phyloP scores from a whole-genome alignment of 139 green algal genomes.

The Chlorella sp. region DNA sequence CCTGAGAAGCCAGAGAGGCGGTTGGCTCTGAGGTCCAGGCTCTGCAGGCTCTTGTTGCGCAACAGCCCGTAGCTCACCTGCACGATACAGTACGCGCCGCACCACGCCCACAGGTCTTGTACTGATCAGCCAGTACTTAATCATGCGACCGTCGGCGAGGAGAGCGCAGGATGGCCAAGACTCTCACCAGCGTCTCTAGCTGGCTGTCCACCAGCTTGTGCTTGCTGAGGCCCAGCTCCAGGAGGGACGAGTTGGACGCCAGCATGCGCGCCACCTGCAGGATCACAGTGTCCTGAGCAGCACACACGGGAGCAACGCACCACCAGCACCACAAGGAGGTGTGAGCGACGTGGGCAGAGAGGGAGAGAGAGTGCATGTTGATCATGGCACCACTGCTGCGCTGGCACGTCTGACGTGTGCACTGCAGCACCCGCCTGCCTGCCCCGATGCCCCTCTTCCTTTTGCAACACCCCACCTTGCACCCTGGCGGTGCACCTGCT shows the following conservation, averaged over 20 bases:
- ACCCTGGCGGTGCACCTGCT: too few relatives aligned
- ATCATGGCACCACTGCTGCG: too few relatives aligned
- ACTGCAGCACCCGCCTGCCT: too few relatives aligned
- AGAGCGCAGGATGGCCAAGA: too few relatives aligned
- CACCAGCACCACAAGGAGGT: too few relatives aligned
- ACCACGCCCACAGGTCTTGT: background rate
- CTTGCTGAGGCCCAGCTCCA: slow-evolving; percentile 37
- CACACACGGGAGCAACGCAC: too few relatives aligned
- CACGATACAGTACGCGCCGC: background rate
- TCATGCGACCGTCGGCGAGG: background rate
- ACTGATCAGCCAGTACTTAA: background rate
- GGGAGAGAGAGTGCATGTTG: too few relatives aligned
- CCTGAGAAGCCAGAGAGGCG: slow-evolving; percentile 37
- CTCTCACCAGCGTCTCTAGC: slow-evolving; percentile 35
- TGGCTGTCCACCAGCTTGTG: slow-evolving; percentile 33
- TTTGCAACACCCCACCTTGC: too few relatives aligned
- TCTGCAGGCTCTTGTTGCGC: slow-evolving; percentile 20
- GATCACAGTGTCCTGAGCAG: slow-evolving; percentile 7
- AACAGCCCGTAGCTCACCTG: slow-evolving; percentile 34
- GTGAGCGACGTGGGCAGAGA: too few relatives aligned
- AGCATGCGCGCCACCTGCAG: slow-evolving; percentile 37
- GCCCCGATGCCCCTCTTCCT: too few relatives aligned
- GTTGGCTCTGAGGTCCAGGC: slow-evolving; percentile 33
- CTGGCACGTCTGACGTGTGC: too few relatives aligned
- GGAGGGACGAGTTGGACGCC: slow-evolving; percentile 18